These are phyloP conservation scores for Wickerhamomyces ciferrii DNA, from an alignment of 805 yeast species.

Conservation along the genomic window DNA sequence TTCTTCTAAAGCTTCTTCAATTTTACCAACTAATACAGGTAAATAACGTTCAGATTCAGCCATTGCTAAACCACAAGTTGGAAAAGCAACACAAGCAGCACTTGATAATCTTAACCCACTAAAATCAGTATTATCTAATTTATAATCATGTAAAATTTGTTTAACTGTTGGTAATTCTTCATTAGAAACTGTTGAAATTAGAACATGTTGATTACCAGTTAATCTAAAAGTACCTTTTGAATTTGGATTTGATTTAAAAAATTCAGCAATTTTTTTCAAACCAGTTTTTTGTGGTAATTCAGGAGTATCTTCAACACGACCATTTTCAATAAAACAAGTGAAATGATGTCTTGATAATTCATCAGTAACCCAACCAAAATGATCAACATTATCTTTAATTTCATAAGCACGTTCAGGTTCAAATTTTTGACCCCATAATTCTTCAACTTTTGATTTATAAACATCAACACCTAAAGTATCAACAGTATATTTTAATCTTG, in stretches of 20 bases:
- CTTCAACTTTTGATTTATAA: slow-evolving; percentile 78
- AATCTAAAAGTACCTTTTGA: slow-evolving; percentile 84
- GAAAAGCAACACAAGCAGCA: slow-evolving; percentile 97
- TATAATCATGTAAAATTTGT: slow-evolving; percentile 60
- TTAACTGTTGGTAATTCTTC: slow-evolving; percentile 61
- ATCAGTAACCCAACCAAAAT: slow-evolving; percentile 91
- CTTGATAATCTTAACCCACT: slow-evolving; percentile 85
- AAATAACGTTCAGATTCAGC: slow-evolving; percentile 92
- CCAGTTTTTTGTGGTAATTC: slow-evolving; percentile 90
- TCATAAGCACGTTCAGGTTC: slow-evolving; percentile 66
- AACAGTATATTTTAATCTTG: slow-evolving; percentile 93
- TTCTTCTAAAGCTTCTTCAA: slow-evolving; percentile 86
- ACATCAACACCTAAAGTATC: slow-evolving; percentile 90
- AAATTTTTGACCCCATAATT: slow-evolving; percentile 70
- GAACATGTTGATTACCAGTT: slow-evolving; percentile 93
- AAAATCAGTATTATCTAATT: slow-evolving; percentile 77
- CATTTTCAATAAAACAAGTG: slow-evolving; percentile 93
- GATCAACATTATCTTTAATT: slow-evolving; percentile 83
- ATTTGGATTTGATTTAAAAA: slow-evolving; percentile 40
- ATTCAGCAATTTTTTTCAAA: slow-evolving; percentile 69
- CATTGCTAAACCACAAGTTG: slow-evolving; percentile 98
- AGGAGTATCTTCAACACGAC: slow-evolving; percentile 90
- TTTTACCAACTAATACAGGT: slow-evolving; percentile 74
- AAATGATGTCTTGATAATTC: slow-evolving; percentile 81
- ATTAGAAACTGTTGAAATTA: slow-evolving; percentile 69